phyloP scores from a whole-genome alignment of 164 flowering plant species.

The Dillenia turbinata region DNA sequence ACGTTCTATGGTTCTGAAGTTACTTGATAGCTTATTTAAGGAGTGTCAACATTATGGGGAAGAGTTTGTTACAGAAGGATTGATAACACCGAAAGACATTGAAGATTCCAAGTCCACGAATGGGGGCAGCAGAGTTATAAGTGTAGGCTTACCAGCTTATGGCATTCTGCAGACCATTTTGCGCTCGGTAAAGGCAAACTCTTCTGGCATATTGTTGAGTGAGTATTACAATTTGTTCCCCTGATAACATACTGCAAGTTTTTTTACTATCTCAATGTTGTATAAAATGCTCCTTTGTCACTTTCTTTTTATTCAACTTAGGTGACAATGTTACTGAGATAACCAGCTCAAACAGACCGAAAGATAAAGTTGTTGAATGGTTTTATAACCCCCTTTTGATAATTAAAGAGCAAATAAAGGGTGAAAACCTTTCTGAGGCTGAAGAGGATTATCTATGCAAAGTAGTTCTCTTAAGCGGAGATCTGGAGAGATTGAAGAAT shows the following conservation, averaged over 20 bases:
- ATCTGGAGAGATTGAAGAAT: slow-evolving; percentile 50
- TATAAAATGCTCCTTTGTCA: not conserved
- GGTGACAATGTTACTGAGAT: slow-evolving; percentile 67
- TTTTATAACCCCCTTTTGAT: slow-evolving; percentile 77
- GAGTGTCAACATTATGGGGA: slow-evolving; percentile 57
- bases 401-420: slow-evolving; percentile 86
- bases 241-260: not conserved
- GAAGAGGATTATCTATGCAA: slow-evolving; percentile 70
- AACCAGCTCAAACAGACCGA: slow-evolving; percentile 65
- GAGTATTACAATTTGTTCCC: slow-evolving; percentile 19
- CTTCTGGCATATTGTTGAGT: slow-evolving; percentile 66
- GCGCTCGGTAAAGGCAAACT: slow-evolving; percentile 65
- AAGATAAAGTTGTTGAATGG: slow-evolving; percentile 72
- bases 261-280: not conserved
- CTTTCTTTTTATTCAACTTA: slow-evolving; percentile 16
- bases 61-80: slow-evolving; percentile 49
- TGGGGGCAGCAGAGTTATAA: slow-evolving; percentile 36
- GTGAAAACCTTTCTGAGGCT: slow-evolving; percentile 52
- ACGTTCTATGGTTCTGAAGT: slow-evolving; percentile 27
- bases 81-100: slow-evolving; percentile 58
- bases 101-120: slow-evolving; percentile 57
- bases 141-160: slow-evolving; percentile 80
- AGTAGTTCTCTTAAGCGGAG: slow-evolving; percentile 56
- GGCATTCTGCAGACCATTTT: slow-evolving; percentile 60
- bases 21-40: slow-evolving; percentile 50